phyloP scores from a whole-genome alignment of 2,329 filamentous ascomycete genomes.

The Cladorrhinum sp. region DNA sequence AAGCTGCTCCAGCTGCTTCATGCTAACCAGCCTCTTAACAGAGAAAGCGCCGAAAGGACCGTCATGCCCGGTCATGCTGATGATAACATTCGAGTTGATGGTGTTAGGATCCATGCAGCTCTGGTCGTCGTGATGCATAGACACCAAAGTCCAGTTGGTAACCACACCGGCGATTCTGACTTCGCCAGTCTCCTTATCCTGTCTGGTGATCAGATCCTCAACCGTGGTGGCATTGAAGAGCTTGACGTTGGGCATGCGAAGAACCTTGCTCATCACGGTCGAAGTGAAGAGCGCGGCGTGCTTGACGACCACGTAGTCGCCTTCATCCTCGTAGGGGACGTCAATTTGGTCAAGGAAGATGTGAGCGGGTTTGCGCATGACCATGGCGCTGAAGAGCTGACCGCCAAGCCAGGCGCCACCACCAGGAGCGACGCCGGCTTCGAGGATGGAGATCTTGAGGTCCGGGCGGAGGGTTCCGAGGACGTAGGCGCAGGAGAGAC shows the following conservation, averaged over 20 bases:
- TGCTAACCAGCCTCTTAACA: slow-evolving; percentile 86
- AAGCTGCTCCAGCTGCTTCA: slow-evolving; percentile 77
- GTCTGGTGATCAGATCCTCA: slow-evolving; percentile 87
- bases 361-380: slow-evolving; percentile 90
- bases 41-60: slow-evolving; percentile 87
- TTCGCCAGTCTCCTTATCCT: slow-evolving; percentile 45
- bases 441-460: slow-evolving; percentile 86
- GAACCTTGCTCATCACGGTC: slow-evolving; percentile 78
- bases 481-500: slow-evolving; percentile 79
- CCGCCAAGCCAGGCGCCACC: slow-evolving; percentile 91
- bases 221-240: slow-evolving; percentile 93
- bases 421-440: slow-evolving; percentile 81
- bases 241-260: slow-evolving; percentile 87
- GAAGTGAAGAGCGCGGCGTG: slow-evolving; percentile 90
- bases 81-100: slow-evolving; percentile 85
- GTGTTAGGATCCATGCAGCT: slow-evolving; percentile 97
- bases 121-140: slow-evolving; percentile 84
- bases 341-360: slow-evolving; percentile 77
- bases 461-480: slow-evolving; percentile 81
- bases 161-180: slow-evolving; percentile 84
- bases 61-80: slow-evolving; percentile 89
- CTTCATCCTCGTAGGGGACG: slow-evolving; percentile 84
- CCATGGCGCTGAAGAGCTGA: slow-evolving; percentile 92
- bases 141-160: slow-evolving; percentile 92
- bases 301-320: slow-evolving; percentile 87